phyloP scores from a whole-genome alignment of 23 red algal species.

The Gracilaria gracilis region DNA sequence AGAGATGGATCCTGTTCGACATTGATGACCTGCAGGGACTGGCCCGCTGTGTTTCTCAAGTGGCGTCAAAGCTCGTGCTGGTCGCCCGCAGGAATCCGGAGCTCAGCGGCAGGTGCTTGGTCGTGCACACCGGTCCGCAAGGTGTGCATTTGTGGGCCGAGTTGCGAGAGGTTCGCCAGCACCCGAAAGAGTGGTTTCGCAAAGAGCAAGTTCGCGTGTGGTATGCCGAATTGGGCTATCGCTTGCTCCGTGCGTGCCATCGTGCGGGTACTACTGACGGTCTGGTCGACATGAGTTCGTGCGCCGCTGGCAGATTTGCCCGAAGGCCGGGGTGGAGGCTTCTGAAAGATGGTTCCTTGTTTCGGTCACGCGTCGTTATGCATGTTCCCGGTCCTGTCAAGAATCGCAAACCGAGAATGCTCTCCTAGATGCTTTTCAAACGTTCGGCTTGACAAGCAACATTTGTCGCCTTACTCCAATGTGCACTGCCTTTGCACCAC shows the following conservation, averaged over 20 bases:
- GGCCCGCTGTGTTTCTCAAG: background rate
- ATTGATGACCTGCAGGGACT: conserved; percentile 55
- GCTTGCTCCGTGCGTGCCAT: conserved; percentile 52
- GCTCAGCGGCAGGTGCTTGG: conserved; percentile 66
- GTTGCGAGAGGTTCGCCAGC: conserved; percentile 67
- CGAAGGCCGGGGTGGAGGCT: conserved; percentile 74
- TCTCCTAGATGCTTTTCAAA: background rate
- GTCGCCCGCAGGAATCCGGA: conserved; percentile 62
- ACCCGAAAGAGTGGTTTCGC: conserved; percentile 68
- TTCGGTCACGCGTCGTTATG: conserved; percentile 59
- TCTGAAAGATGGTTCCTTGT: conserved; percentile 63
- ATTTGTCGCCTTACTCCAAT: too few relatives aligned
- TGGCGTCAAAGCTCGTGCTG: conserved; percentile 35
- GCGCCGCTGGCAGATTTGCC: conserved; percentile 72
- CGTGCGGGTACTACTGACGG: conserved; percentile 59
- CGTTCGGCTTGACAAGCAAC: background rate
- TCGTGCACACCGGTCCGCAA: conserved; percentile 70
- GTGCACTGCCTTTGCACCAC: too few relatives aligned
- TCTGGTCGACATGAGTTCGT: conserved; percentile 70
- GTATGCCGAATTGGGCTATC: conserved; percentile 60
- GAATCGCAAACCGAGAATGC: conserved; percentile 47
- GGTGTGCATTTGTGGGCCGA: conserved; percentile 84
- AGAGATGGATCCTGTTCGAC: conserved; percentile 82
- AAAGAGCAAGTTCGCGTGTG: conserved; percentile 49
- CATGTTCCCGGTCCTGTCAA: conserved; percentile 45